Conservation (phyloP, 352 stramenopile species). For the Pythium sp. region DNA sequence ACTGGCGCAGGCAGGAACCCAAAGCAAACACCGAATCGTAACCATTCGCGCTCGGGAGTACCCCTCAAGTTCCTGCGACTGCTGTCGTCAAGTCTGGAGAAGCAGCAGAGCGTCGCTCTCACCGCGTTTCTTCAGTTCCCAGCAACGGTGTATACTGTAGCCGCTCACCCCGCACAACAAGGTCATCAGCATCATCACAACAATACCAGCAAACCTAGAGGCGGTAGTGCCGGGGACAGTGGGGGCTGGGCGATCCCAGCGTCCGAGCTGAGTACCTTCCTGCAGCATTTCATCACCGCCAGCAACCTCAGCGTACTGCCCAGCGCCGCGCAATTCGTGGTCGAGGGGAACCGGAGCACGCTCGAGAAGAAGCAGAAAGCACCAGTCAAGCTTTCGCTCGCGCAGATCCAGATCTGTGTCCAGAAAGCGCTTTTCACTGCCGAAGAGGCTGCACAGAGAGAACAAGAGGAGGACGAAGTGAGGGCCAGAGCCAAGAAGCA, state of each 20-base stretch:
- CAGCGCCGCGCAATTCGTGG: conserved; percentile 29
- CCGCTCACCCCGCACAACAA: background rate
- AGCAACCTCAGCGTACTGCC: conserved; percentile 27
- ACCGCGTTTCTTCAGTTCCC: conserved; percentile 25
- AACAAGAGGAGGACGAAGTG: background rate
- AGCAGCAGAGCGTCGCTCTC: background rate
- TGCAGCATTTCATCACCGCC: conserved; percentile 20
- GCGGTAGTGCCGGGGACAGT: background rate
- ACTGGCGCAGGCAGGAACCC: background rate
- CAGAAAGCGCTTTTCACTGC: conserved; percentile 28
- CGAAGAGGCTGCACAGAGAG: conserved; percentile 22
- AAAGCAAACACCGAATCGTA: conserved; percentile 9
- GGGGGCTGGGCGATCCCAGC: conserved; percentile 28
- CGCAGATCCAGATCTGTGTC: conserved; percentile 27
- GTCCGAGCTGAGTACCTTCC: conserved; percentile 20
- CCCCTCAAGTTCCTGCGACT: conserved; percentile 20
- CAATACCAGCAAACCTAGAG: background rate
- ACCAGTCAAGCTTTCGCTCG: conserved; percentile 11
- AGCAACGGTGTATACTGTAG: conserved; percentile 7
- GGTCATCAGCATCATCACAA: background rate
- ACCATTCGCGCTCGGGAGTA: background rate
- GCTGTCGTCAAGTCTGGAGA: conserved; percentile 22
- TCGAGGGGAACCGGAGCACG: conserved; percentile 16
- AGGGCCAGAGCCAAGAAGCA: too few relatives aligned
- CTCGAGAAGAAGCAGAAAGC: conserved; percentile 25